Percentiles rank a stretch among this genome's conserved stretches.
These are phyloP conservation scores for Mimosa bimucronata DNA, from an alignment of 306 rosid genomes.

Conservation along the genomic window DNA sequence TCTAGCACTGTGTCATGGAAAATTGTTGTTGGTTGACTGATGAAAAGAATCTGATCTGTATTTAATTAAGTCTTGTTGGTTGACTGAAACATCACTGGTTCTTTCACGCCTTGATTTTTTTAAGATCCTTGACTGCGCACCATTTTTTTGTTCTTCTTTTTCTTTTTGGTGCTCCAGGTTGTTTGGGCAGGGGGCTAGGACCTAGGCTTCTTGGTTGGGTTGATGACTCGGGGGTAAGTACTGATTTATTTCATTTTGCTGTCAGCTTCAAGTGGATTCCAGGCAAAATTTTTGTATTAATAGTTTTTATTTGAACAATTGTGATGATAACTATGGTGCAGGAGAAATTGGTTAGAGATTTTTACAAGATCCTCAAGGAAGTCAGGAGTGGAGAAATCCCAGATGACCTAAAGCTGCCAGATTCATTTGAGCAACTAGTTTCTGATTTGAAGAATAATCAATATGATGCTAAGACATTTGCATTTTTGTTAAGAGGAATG, in stretches of 20 bases:
- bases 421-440: slow-evolving; percentile 83
- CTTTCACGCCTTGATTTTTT: slow-evolving; percentile 16
- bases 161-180: slow-evolving; percentile 64
- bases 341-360: slow-evolving; percentile 86
- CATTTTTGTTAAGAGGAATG: slow-evolving; percentile 82
- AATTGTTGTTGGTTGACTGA: slow-evolving; percentile 27
- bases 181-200: slow-evolving; percentile 98
- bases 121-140: slow-evolving; percentile 38
- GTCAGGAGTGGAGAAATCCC: slow-evolving; percentile 79
- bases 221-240: slow-evolving; percentile 89
- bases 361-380: slow-evolving; percentile 83
- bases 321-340: slow-evolving; percentile 44
- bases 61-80: slow-evolving; percentile 24
- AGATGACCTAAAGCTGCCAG: slow-evolving; percentile 67
- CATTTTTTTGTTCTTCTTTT: too few species aligned
- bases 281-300: slow-evolving; percentile 18
- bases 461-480: slow-evolving; percentile 85
- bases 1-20: slow-evolving; percentile 39
- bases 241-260: background rate
- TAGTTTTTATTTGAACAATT: slow-evolving; percentile 43
- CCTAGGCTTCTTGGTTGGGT: slow-evolving; percentile 91
- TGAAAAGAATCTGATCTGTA: slow-evolving; percentile 6
- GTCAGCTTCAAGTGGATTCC: slow-evolving; percentile 20
- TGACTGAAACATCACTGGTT: slow-evolving; percentile 35
- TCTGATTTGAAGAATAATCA: slow-evolving; percentile 80